Evolutionary conservation across 2,329 filamentous ascomycete genomes (phyloP).

Genomic region (Trichoderma aggressivum): DNA sequence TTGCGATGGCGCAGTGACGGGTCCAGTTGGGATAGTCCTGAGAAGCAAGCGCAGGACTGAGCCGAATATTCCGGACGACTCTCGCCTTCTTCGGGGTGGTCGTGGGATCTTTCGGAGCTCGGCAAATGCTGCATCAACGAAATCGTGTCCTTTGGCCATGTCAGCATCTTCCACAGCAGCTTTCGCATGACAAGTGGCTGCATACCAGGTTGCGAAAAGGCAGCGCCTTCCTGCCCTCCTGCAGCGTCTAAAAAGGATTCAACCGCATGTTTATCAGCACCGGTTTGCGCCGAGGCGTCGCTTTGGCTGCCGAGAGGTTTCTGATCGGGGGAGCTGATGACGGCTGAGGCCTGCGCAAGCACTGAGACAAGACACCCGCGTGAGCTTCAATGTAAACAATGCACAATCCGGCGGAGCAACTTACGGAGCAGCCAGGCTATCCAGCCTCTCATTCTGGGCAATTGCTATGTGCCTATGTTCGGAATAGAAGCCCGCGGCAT

Average conservation of each 20-base stretch:
- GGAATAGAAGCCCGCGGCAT: slow-evolving; percentile 29
- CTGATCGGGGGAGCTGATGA: slow-evolving; percentile 39
- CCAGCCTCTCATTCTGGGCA: slow-evolving; percentile 41
- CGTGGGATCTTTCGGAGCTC: slow-evolving; percentile 50
- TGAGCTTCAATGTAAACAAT: slow-evolving; percentile 24
- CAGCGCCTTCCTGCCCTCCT: slow-evolving; percentile 27
- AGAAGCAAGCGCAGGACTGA: slow-evolving; percentile 43
- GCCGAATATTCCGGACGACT: slow-evolving; percentile 43
- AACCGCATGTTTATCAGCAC: slow-evolving; percentile 33
- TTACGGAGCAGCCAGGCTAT: slow-evolving; percentile 43
- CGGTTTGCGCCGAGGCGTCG: slow-evolving; percentile 29
- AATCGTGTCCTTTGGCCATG: slow-evolving; percentile 44
- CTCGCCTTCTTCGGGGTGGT: slow-evolving; percentile 43
- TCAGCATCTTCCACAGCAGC: slow-evolving; percentile 18
- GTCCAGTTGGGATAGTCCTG: slow-evolving; percentile 49
- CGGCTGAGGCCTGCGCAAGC: slow-evolving; percentile 44
- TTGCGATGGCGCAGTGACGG: slow-evolving; percentile 45
- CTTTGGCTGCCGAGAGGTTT: slow-evolving; percentile 33
- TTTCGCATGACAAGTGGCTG: neutral
- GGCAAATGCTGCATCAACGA: slow-evolving; percentile 50
- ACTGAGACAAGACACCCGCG: slow-evolving; percentile 32
- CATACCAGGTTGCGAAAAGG: slow-evolving; percentile 39
- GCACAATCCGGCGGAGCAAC: slow-evolving; percentile 22
- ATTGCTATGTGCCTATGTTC: slow-evolving; percentile 32
- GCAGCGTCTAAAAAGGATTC: slow-evolving; percentile 32